Conservation (phyloP, 2,329 filamentous ascomycete species). For the Curvularia eragrostidis region DNA sequence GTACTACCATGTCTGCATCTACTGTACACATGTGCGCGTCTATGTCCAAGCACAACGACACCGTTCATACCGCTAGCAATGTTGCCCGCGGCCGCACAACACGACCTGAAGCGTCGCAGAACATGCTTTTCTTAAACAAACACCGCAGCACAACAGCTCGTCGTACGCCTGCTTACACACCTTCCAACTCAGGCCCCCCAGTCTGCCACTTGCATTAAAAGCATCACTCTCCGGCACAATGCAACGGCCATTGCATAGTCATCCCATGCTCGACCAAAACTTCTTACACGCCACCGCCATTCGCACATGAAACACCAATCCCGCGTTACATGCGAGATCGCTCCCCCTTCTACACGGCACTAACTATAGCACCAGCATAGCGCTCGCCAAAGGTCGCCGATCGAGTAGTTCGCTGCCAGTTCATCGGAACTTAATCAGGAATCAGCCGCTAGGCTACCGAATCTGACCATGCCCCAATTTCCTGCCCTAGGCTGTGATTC, state of each 20-base stretch:
- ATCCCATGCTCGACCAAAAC: not conserved
- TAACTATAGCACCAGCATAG: not conserved
- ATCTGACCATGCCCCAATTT: conserved; percentile 2
- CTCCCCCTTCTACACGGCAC: not conserved
- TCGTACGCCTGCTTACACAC: not conserved
- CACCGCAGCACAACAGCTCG: conserved; percentile 1
- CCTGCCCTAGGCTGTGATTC: not conserved
- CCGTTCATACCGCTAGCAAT: too few species aligned
- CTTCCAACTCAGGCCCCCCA: not conserved
- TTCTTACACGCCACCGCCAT: not conserved
- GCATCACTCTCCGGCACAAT: not conserved
- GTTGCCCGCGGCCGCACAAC: conserved; percentile 3
- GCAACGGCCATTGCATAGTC: not conserved
- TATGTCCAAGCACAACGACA: too few species aligned
- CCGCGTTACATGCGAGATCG: not conserved
- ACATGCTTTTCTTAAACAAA: conserved; percentile 3
- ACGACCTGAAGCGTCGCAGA: conserved; percentile 9
- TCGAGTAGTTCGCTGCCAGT: conserved; percentile 18
- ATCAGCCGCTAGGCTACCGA: conserved; percentile 8
- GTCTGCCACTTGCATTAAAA: conserved; percentile 4
- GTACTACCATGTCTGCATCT: not conserved
- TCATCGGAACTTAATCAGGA: conserved; percentile 13
- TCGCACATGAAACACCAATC: conserved; percentile 2
- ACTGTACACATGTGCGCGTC: not conserved
- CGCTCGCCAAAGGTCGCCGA: conserved; percentile 5